phyloP scores from a whole-genome alignment of 345 rosid species.

The Pugionium cornutum region DNA sequence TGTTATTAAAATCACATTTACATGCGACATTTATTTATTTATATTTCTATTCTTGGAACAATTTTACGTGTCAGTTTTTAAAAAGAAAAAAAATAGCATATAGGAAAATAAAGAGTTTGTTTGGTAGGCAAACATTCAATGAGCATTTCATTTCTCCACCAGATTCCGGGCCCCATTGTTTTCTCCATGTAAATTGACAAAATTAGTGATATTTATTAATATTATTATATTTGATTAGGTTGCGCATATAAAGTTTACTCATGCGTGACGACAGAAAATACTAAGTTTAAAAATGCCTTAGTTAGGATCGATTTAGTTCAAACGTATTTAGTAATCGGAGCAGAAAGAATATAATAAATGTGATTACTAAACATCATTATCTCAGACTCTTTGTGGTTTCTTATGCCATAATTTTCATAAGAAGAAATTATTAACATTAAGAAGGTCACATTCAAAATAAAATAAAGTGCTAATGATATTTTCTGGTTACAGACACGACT shows the following conservation, averaged over 20 bases:
- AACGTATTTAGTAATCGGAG: background rate
- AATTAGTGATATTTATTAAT: background rate
- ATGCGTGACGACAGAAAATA: conserved; percentile 5
- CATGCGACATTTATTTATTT: background rate
- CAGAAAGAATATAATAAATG: conserved; percentile 10
- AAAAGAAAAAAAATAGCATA: background rate
- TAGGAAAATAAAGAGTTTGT: conserved; percentile 29
- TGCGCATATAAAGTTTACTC: conserved; percentile 5
- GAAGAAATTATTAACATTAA: background rate
- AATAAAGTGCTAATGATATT: background rate
- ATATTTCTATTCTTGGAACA: conserved; percentile 16
- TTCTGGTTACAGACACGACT: background rate
- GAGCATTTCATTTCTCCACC: conserved; percentile 37
- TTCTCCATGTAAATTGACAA: conserved; percentile 22
- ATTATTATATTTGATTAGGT: conserved; percentile 20
- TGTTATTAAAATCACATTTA: conserved; percentile 9
- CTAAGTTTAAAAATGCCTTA: conserved; percentile 1
- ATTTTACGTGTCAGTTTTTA: background rate
- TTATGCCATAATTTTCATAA: conserved; percentile 11
- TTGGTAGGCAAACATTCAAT: conserved; percentile 44
- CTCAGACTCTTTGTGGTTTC: background rate
- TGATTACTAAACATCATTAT: conserved; percentile 17
- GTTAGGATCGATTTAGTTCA: background rate
- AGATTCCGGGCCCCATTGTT: conserved; percentile 31
- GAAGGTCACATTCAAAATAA: background rate